Evolutionary conservation across 2,329 filamentous ascomycete genomes (phyloP).

Genomic region (Waltergamsia citrina): DNA sequence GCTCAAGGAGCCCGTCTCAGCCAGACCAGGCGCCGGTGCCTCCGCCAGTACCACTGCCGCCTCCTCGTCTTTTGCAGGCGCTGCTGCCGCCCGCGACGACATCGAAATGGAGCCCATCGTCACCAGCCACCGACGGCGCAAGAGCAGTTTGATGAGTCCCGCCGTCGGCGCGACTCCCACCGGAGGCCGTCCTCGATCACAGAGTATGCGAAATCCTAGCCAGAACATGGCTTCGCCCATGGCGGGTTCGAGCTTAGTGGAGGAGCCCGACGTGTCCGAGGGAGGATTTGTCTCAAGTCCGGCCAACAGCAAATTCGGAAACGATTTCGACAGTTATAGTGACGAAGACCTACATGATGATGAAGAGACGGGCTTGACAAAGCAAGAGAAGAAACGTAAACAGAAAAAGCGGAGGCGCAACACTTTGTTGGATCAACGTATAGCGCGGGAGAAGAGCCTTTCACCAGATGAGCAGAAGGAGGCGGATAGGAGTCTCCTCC

Average conservation of each 20-base stretch:
- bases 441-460: conserved; percentile 49
- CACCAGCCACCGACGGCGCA: conserved; percentile 41
- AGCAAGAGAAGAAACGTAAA: conserved; percentile 59
- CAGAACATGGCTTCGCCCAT: conserved; percentile 1
- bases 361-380: conserved; percentile 80
- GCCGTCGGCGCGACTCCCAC: conserved; percentile 14
- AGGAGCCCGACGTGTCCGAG: conserved; percentile 37
- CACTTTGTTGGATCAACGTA: conserved; percentile 59
- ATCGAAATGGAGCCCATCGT: conserved; percentile 47
- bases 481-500: conserved; percentile 65
- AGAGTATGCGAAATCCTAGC: conserved; percentile 10
- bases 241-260: conserved; percentile 15
- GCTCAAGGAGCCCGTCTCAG: conserved; percentile 2
- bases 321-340: conserved; percentile 46
- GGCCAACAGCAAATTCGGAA: conserved; percentile 14
- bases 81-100: conserved; percentile 19
- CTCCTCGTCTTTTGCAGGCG: conserved; percentile 7
- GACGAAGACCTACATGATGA: conserved; percentile 74
- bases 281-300: conserved; percentile 15
- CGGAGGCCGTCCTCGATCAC: conserved; percentile 15
- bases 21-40: neutral
- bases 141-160: conserved; percentile 39
- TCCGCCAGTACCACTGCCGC: conserved; percentile 2
- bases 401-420: conserved; percentile 58
- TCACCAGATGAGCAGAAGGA: conserved; percentile 66